Evolutionary conservation across 345 rosid species (phyloP), one percentile per base, ranked within the genome.

Genomic region (Raphanus raphanistrum): DNA sequence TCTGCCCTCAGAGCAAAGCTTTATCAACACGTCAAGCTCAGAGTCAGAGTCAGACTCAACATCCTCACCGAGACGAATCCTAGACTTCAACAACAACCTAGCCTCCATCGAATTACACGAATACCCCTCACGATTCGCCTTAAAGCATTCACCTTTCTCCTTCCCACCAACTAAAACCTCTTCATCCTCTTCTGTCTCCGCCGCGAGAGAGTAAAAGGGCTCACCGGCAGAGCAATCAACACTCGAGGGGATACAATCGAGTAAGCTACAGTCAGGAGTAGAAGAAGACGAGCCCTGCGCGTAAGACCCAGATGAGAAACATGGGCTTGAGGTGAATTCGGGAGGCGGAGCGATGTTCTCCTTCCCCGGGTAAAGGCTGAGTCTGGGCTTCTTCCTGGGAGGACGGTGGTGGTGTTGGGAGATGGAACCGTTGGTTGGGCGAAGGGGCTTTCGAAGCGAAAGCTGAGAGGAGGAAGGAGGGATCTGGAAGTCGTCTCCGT

Each of bases 211-310:
- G 36, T 77, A 10, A 21, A 66, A 2, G 2, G 75, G 55, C 17
- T 9, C 32, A 12, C 21, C n/a, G 12, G 15, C 58, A 1, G 86
- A 89, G 48, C 86, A 88, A 65, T 85, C 92, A 28, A 90, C 81
- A 86, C 85, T 90, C 26, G 91, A 88, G 0, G 88, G 87, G 59
- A 94, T 88, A 54, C 75, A 82, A 50, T 94, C 94, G 83, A 93
- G 90, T 81, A 91, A 82, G 85, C 96, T 84, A 82, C 84, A 87
- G 25, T 15, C 29, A 12, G 79, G 80, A 66, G 80, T 77, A 9
- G 82, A 78, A 68, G 70, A 79, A 68, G 70, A 67, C 4, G 82
- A 73, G n/a, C 66, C 52, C 15, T 26, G 16, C 4, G 27, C 0
- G 1, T 2, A 36, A 28, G 0, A 11, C 16, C 60, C 61, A 41